These are phyloP conservation scores for Beauveria bassiana DNA, from an alignment of 2,329 filamentous ascomycete genomes.

Conservation along the genomic window DNA sequence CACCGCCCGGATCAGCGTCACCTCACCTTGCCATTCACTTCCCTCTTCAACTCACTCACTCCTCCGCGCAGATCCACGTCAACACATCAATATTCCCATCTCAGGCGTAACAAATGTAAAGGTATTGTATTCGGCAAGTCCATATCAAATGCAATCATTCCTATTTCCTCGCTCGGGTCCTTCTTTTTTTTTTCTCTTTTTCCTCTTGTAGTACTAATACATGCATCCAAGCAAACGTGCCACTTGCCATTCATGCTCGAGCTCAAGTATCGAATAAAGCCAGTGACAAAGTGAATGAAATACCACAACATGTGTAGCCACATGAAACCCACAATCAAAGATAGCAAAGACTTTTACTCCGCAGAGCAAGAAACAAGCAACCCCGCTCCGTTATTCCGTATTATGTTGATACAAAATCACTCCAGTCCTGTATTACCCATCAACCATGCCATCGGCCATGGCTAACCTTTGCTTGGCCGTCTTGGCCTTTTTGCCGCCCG, in stretches of 20 bases:
- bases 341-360: conserved; percentile 3
- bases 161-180: neutral
- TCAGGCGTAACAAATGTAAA: neutral
- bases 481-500: conserved; percentile 50
- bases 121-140: neutral
- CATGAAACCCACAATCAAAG: neutral
- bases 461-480: conserved; percentile 61
- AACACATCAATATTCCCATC: neutral
- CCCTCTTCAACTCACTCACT: neutral
- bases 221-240: conserved; percentile 1
- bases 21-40: neutral
- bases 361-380: conserved; percentile 2
- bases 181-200: neutral
- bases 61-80: neutral
- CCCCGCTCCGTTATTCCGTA: conserved; percentile 1
- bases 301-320: neutral
- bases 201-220: conserved; percentile 5
- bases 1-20: neutral
- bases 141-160: neutral
- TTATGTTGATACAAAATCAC: conserved; percentile 12
- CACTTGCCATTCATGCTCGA: neutral
- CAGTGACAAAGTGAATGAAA: neutral
- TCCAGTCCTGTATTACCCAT: conserved; percentile 14
- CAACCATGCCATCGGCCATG: conserved; percentile 52
- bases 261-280: neutral